Conservation (phyloP, 805 yeast genomes). For the Myxozyma mucilagina region DNA sequence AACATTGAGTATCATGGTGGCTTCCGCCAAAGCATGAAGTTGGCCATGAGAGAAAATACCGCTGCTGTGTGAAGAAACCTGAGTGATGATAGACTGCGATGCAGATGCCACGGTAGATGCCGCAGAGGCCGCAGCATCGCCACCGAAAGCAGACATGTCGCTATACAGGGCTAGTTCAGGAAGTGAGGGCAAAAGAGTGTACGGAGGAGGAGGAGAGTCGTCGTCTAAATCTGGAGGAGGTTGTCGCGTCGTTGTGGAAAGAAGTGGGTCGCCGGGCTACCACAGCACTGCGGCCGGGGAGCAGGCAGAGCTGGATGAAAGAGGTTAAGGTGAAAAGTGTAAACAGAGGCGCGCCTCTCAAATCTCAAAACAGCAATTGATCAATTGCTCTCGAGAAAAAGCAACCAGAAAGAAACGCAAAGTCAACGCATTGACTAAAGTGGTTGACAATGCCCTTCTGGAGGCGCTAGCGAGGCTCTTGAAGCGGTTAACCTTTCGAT, state of each 20-base stretch:
- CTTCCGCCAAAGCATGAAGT: background rate
- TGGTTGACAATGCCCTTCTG: too few species aligned
- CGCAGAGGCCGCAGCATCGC: conserved; percentile 15
- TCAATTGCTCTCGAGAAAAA: background rate
- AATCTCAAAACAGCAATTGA: too few species aligned
- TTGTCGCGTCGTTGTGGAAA: conserved; percentile 2
- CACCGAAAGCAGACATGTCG: conserved; percentile 9
- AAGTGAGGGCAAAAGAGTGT: conserved; percentile 22
- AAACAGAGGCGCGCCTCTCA: too few species aligned
- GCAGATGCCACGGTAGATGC: conserved; percentile 9
- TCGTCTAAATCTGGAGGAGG: conserved; percentile 14
- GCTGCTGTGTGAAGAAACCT: conserved; percentile 6
- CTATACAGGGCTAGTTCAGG: conserved; percentile 7
- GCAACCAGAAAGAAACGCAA: background rate
- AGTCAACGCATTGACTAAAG: background rate
- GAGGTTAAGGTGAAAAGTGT: too few species aligned
- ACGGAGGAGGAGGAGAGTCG: conserved; percentile 28
- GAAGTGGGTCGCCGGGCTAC: conserved; percentile 1
- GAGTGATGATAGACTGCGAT: conserved; percentile 10
- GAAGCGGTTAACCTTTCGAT: too few species aligned
- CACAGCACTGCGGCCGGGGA: conserved; percentile 10
- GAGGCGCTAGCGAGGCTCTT: too few species aligned
- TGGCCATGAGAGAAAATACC: conserved; percentile 1
- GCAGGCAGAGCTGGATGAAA: background rate
- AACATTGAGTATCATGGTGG: conserved; percentile 61